phyloP scores from a whole-genome alignment of 495 filamentous ascomycete genomes.

The Cryomyces antarcticus region DNA sequence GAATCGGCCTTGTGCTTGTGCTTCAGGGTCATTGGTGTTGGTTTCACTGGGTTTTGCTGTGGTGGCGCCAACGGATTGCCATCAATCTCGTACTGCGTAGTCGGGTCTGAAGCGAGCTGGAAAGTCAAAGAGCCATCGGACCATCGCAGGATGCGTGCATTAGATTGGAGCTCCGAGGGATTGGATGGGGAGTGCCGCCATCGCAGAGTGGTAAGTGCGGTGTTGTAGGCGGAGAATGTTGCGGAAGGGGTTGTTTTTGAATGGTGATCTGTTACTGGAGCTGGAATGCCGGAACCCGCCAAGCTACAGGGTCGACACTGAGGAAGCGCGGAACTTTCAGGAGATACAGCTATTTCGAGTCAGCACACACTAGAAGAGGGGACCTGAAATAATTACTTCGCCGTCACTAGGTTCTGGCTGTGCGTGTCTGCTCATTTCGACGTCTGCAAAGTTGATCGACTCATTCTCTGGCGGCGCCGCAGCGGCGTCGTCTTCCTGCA shows the following conservation, averaged over 20 bases:
- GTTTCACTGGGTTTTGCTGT: conserved; percentile 22
- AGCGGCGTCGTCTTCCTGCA: too few relatives aligned
- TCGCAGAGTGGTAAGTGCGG: conserved; percentile 46
- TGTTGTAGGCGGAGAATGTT: conserved; percentile 36
- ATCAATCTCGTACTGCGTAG: conserved; percentile 60
- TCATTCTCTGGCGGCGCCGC: neutral
- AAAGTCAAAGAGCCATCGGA: conserved; percentile 71
- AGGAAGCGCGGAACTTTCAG: conserved; percentile 66
- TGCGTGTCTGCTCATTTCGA: conserved; percentile 27
- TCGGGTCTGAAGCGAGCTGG: conserved; percentile 47
- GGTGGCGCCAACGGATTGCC: conserved; percentile 57
- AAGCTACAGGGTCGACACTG: conserved; percentile 51
- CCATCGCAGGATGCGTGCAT: conserved; percentile 61
- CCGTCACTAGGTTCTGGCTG: conserved; percentile 49
- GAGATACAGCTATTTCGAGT: conserved; percentile 40
- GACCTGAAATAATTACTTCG: conserved; percentile 8
- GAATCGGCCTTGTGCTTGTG: conserved; percentile 1
- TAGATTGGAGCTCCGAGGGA: conserved; percentile 42
- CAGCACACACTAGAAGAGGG: neutral
- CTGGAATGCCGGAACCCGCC: conserved; percentile 50
- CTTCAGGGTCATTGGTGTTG: conserved; percentile 24
- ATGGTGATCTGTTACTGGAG: conserved; percentile 34
- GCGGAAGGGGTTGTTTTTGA: conserved; percentile 18
- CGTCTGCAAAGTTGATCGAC: conserved; percentile 11
- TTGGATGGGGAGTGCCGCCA: conserved; percentile 49